These are phyloP conservation scores for Colletotrichum sp. DNA, from an alignment of 2,329 filamentous ascomycete genomes.

Conservation along the genomic window DNA sequence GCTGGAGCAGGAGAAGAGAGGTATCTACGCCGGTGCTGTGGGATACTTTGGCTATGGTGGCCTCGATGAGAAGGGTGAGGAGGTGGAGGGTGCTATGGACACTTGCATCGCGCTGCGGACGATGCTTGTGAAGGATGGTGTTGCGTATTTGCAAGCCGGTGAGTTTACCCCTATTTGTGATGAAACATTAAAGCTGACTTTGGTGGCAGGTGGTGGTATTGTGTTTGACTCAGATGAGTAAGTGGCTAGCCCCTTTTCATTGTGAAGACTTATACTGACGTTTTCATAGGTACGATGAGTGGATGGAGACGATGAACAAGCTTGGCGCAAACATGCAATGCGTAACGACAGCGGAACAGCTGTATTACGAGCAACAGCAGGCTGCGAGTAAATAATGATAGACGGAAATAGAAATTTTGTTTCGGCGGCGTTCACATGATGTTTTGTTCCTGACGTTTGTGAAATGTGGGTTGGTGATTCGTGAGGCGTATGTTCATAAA, in stretches of 20 bases:
- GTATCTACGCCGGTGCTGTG: constrained; percentile 93
- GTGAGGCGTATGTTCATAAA: background rate
- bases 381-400: constrained; percentile 6
- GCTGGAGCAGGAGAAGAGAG: constrained; percentile 90
- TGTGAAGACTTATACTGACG: background rate
- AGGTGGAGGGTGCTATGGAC: constrained; percentile 87
- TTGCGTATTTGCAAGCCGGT: constrained; percentile 88
- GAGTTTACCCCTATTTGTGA: constrained; percentile 27
- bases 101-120: constrained; percentile 83
- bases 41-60: constrained; percentile 93
- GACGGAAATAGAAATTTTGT: background rate
- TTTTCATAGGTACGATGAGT: constrained; percentile 72
- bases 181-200: background rate
- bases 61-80: constrained; percentile 66
- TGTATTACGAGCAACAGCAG: constrained; percentile 47
- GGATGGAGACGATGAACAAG: constrained; percentile 96
- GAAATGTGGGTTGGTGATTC: background rate
- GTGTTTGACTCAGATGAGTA: constrained; percentile 87
- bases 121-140: constrained; percentile 91
- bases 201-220: constrained; percentile 74
- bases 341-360: constrained; percentile 81
- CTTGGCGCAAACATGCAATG: constrained; percentile 87
- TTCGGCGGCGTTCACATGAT: background rate
- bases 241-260: background rate
- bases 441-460: background rate